Evolutionary conservation across 2,329 filamentous ascomycete species (phyloP), one percentile per base, ranked within the genome.

Genomic region (Calonectria leucothoes): DNA sequence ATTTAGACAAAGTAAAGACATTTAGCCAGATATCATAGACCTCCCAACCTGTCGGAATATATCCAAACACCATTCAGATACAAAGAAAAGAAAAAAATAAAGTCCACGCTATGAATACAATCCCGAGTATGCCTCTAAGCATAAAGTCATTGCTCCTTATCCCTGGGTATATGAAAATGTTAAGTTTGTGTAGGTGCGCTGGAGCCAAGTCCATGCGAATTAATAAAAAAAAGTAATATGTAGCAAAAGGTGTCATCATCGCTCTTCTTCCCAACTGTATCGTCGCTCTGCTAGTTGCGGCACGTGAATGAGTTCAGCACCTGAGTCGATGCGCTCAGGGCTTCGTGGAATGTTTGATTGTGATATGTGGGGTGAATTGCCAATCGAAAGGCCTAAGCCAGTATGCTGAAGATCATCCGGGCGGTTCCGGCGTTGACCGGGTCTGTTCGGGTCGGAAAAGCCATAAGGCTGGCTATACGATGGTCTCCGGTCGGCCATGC

Each of bases 181-280:
- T 27, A 52, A 64, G 61, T 51, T 11, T 55, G 20, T n/a, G 42
- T 20, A 45, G 23, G 37, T 20, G 33, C 27, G 33, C 20, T 48
- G 45, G 48, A 51, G 23, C 39, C 15, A 15, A 37, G 55, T 31
- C 69, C 61, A 39, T 14, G 39, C 29, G 15, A 45, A 45, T 64
- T 49, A 66, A 51, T 55, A 66, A 67, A 25, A 67, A 25, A 73
- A 42, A 2, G 49, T 42, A 35, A 48, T 66, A 63, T 66, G 57
- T 39, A 31, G 55, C 15, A 42, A 70, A 33, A 12, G 7, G 7
- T 33, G n/a, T 49, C 14, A 37, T 78, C 71, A 78, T 73, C 74
- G 68, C 35, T 83, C 81, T 6, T 86, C 83, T 75, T 90, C 88
- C 88, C 88, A 90, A 74, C 88, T 90, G 68, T 89, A 90, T 42